phyloP scores from a whole-genome alignment of 768 basidiomycete species.

The Russula dissimulans region DNA sequence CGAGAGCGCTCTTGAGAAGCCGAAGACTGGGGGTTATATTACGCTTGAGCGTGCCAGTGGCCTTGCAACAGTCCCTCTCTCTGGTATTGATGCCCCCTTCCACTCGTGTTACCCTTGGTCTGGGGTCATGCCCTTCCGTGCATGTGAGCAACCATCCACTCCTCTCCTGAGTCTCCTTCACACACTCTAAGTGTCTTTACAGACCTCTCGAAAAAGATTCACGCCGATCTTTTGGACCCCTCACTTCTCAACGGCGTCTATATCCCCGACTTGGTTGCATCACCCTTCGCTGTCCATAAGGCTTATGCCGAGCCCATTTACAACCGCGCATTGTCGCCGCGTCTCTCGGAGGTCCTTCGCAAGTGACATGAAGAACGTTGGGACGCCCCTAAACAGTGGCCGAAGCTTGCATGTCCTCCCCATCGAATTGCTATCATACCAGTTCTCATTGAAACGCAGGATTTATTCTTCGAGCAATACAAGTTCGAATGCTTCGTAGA shows the following conservation, averaged over 20 bases:
- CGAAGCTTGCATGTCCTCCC: slow-evolving; percentile 92
- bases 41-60: too few species aligned
- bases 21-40: too few species aligned
- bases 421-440: not conserved
- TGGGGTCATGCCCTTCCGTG: slow-evolving; percentile 93
- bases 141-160: slow-evolving; percentile 51
- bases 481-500: too few species aligned
- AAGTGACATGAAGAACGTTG: slow-evolving; percentile 90
- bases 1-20: too few species aligned
- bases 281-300: slow-evolving; percentile 72
- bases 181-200: slow-evolving; percentile 25
- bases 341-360: slow-evolving; percentile 88
- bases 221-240: slow-evolving; percentile 82
- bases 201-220: slow-evolving; percentile 38
- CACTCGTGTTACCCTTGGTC: slow-evolving; percentile 68
- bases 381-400: slow-evolving; percentile 72
- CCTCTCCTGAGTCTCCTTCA: not conserved
- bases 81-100: too few species aligned
- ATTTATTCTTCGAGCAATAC: too few species aligned
- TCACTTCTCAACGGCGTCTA: slow-evolving; percentile 93
- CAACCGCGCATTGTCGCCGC: slow-evolving; percentile 92
- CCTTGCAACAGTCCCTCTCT: too few species aligned
- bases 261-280: slow-evolving; percentile 92
- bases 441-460: too few species aligned
- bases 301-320: slow-evolving; percentile 93